Base-by-base conservation (phyloP, 1,139 yeast genomes). In the Saccharomyces hybrid region DNA sequence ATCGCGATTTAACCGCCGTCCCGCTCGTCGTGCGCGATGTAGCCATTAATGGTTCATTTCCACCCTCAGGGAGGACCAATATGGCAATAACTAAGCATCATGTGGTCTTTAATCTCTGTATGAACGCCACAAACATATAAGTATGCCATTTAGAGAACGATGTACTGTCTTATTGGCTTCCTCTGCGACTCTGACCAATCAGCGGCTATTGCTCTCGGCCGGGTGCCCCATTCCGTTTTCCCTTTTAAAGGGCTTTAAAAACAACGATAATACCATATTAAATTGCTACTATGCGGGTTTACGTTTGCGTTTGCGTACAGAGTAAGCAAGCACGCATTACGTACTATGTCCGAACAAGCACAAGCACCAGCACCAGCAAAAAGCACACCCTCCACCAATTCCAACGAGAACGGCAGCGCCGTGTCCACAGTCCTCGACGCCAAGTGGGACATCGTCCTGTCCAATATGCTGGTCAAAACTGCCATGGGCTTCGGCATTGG, bases 401-500 rank as follows among this genome's bases (percentile, higher is more conserved):
- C 32, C 2, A 28, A 9, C 9, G 11, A 46, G 32, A 46, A 38
- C 11, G 44, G 25, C 26, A 38, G 44, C 26, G n/a, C 25, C 13
- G 44, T 38, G 44, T 38, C 44, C 44, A 38, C 83, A 69, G 80
- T 87, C 66, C 78, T 87, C 67, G 86, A 86, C 70, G 91, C 87
- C 70, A 87, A 86, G 80, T 95, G 99, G 99, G 99, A 95, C 72
- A 89, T 91, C 61, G 97, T 91, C 55, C 79, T 95, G 68, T 89
- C 99, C 59, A 95, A 95, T 76, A 83, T 95, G 59, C 78, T 95
- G 64, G 96, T 95, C 65, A 93, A 93, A 75, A 86, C 97, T 66
- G 97, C 97, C n/a, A 80, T 95, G 62, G 99, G 99, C 54, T 86
- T 95, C 62, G 98, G 98, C 59, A 95, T 87, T 51, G 99, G 99